Base-by-base conservation (phyloP, 768 basidiomycete species). In the Punctularia strigosozonata region DNA sequence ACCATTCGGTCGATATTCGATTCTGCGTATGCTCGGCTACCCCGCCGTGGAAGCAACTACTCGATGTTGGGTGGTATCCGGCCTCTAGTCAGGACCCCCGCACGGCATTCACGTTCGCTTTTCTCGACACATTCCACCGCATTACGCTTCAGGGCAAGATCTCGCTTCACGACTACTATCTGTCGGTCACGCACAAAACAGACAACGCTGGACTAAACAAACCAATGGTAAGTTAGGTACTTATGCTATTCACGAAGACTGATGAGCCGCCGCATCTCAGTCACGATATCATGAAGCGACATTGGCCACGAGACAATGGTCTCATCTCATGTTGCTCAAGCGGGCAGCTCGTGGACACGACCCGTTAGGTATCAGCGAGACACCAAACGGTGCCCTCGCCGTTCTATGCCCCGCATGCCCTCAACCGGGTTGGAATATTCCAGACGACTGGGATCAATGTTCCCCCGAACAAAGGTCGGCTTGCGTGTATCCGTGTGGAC, bases 401-500 rank as follows among this genome's bases (percentile, higher is more conserved):
- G 25, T 54, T 14, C 28, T 32, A 10, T 56, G 53, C 37, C 53
- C 46, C 1, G 51, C 51, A 1, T 56, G 55, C 26, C 53, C 55
- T 12, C 40, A 45, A 8, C 52, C 52, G 4, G 41, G 37, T 4
- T 15, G 25, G 6, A 56, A 53, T 40, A 24, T 51, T 1, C 50
- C 50, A 3, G 18, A 30, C 8, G 45, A 41, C 14, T 54, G 47
- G 49, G 26, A 51, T 6, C 14, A 13, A 32, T 30, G 7, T 10
- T 14, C 6, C 14, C 26, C 31, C 6, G 7, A 26, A 32, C n/a
- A 39, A 14, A 8, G 7, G 15, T 6, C 22, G n/a, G n/a, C n/a
- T n/a, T n/a, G n/a, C n/a, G n/a, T n/a, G n/a, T n/a, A n/a, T n/a
- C n/a, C n/a, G n/a, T n/a, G n/a, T n/a, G n/a, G n/a, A n/a, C n/a